Base-by-base conservation (phyloP, 1,284 basidiomycete genomes). In the Cystobasidium pallidum region DNA sequence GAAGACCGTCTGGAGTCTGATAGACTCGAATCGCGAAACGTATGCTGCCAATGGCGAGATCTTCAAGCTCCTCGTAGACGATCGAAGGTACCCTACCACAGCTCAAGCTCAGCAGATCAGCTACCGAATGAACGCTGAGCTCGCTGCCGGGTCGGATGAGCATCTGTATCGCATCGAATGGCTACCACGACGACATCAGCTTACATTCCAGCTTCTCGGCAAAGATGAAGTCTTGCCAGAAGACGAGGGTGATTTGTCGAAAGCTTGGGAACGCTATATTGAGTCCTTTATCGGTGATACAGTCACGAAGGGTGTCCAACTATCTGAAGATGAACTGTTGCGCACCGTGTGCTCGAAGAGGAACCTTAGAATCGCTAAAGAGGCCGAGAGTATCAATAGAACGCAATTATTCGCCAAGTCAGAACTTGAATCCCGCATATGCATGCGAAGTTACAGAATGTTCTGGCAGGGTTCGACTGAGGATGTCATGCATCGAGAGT, bases 361-460 rank as follows among this genome's bases (percentile, higher is more conserved):
- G 26, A 78, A 77, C 41, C 41, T 75, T 1, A 70, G 57, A 7
- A 65, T 32, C 8, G 26, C 32, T 36, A 64, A 64, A 64, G 32
- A 47, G n/a, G 34, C 62, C 11, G 43, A 47, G 66, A 47, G 45
- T 70, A 1, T 72, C 62, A 3, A 34, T 49, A 3, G 61, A 45
- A 59, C 62, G 52, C 41, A 66, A 66, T 39, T 72, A 49, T 47
- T 24, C 41, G 65, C 75, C 65, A 36, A 63, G n/a, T 75, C 76
- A 11, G 78, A 75, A 10, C 66, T 79, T 19, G 77, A 77, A 34
- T 75, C 72, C 47, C 75, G 78, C 66, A 79, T 83, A 67, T 83
- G 82, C 75, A 75, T 83, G 73, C 76, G 80, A n/a, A 81, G 80
- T 17, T 83, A 82, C 77, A 78, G 79, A 45, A 77, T 83, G 71